Evolutionary conservation across 805 yeast species (phyloP).

Genomic region (Kurtzmaniella fragi): DNA sequence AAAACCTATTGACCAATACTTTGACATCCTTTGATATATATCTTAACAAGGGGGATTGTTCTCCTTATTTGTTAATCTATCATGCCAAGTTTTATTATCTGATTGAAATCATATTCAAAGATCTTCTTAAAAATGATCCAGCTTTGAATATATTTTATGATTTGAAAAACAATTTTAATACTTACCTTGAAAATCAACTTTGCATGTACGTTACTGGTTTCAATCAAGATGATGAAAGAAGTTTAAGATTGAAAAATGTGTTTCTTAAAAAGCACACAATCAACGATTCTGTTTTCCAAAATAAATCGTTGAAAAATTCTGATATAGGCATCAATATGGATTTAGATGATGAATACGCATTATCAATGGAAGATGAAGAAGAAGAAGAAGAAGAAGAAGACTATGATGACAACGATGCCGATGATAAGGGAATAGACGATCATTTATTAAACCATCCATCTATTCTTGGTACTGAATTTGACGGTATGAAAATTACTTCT

Average conservation of each 20-base stretch:
- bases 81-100: constrained; percentile 32
- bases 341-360: background rate
- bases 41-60: constrained; percentile 6
- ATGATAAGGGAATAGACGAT: background rate
- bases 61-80: constrained; percentile 18
- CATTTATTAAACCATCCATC: too few species aligned
- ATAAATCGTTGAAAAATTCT: background rate
- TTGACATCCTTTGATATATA: constrained; percentile 26
- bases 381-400: constrained; percentile 1
- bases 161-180: constrained; percentile 19
- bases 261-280: background rate
- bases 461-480: background rate
- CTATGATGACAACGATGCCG: constrained; percentile 6
- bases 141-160: constrained; percentile 11
- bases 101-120: constrained; percentile 18
- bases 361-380: background rate
- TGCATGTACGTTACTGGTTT: background rate
- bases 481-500: constrained; percentile 4
- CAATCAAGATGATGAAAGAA: background rate
- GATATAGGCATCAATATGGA: background rate
- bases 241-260: background rate
- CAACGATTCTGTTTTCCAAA: background rate
- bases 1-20: constrained; percentile 24
- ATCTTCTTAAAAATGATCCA: constrained; percentile 10
- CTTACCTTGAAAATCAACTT: constrained; percentile 16